Base-by-base conservation (phyloP, 108 stramenopile genomes). In the Stephanodiscus minutulus region DNA sequence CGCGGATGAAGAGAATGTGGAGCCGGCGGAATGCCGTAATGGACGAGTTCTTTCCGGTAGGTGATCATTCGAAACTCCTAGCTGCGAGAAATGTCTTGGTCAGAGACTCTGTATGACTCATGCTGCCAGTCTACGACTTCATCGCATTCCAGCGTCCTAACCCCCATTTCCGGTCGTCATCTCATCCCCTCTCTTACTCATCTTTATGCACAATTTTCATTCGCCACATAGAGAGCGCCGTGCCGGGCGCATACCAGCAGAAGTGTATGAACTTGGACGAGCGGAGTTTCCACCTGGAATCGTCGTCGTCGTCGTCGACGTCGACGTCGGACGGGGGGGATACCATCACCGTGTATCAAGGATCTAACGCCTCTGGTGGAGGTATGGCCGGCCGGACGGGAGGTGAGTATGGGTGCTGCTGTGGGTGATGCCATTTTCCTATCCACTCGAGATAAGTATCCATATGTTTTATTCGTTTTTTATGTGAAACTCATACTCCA, bases 221-320 rank as follows among this genome's bases (percentile, higher is more conserved):
- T 22, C n/a, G 22, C 24, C 43, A 0, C 4, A 12, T 27, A 41
- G 90, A 87, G 72, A 63, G 36, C 43, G 75, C 81, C 29, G 74
- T 91, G n/a, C 86, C 90, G 6, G 90, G 90, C 41, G 90, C 90
- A 15, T 91, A 91, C 56, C 82, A 84, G 59, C 81, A 87, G 31
- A 21, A 67, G 13, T 90, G 89, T 47, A 88, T 90, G 87, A 64
- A 47, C 35, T 56, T 87, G 25, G 61, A 74, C 2, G 52, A 68
- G 15, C 66, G 89, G 27, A 64, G 29, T 3, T 73, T 90, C 44
- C 72, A 77, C 5, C 37, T 81, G 20, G 53, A 67, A 47, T 70
- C 73, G 20, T 64, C 74, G 20, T 33, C 31, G 5, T 33, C 31
- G 31, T 70, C 73, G 20, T 64, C 74, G 20, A 4, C 31, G 5